phyloP scores from a whole-genome alignment of 352 stramenopile genomes.

The Achlya hypogyna region DNA sequence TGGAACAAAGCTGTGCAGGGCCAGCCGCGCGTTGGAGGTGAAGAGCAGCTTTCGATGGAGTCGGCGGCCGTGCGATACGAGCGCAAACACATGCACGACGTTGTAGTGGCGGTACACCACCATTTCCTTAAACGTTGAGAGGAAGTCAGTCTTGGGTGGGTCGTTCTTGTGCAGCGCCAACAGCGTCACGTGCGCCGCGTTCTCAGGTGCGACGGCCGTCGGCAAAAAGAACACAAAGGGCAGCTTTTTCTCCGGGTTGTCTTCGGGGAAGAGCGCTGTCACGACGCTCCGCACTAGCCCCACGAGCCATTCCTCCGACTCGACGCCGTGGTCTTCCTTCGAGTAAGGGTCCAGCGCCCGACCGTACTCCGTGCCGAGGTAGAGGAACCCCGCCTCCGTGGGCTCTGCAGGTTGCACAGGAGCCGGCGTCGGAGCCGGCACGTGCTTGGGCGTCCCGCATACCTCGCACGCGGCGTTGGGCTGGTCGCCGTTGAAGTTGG shows the following conservation, averaged over 20 bases:
- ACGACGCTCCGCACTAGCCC: conserved; percentile 53
- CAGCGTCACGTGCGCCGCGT: conserved; percentile 40
- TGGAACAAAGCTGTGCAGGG: conserved; percentile 86
- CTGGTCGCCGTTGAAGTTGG: conserved; percentile 83
- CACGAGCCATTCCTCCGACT: conserved; percentile 62
- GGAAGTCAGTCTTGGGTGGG: conserved; percentile 66
- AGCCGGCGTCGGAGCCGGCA: conserved; percentile 21
- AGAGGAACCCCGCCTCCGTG: conserved; percentile 40
- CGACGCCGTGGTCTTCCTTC: conserved; percentile 57
- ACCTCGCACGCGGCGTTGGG: conserved; percentile 67
- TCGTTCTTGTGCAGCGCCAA: conserved; percentile 53
- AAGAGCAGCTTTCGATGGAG: conserved; percentile 96
- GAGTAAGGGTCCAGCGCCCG: conserved; percentile 72
- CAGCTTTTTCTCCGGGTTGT: conserved; percentile 74
- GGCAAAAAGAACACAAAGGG: conserved; percentile 69
- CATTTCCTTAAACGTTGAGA: conserved; percentile 96
- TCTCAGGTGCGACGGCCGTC: conserved; percentile 33
- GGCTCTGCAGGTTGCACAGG: conserved; percentile 23
- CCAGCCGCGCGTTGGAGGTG: conserved; percentile 92
- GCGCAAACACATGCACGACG: conserved; percentile 94
- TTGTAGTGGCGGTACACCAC: conserved; percentile 87
- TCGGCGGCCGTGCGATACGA: conserved; percentile 93
- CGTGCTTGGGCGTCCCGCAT: conserved; percentile 45
- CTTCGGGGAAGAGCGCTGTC: conserved; percentile 55
- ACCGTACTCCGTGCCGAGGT: conserved; percentile 50